phyloP scores from a whole-genome alignment of 495 filamentous ascomycete genomes.

The Amniculicola lignicola region DNA sequence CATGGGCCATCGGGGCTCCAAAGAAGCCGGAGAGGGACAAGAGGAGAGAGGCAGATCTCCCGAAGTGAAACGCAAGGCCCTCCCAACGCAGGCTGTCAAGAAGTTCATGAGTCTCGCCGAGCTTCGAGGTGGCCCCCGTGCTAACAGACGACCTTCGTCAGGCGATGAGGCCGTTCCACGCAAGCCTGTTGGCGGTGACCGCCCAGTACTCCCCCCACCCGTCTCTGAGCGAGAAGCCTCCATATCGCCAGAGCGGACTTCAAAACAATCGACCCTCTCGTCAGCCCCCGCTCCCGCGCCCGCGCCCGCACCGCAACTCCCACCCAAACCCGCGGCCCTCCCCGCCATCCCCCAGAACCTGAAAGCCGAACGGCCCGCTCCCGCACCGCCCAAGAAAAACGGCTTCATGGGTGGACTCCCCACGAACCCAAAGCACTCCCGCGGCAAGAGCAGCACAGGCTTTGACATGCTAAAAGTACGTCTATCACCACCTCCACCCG shows the following conservation, averaged over 20 bases:
- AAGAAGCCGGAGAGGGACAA: background rate
- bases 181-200: too few relatives aligned
- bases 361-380: slow-evolving; percentile 2
- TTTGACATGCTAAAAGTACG: slow-evolving; percentile 29
- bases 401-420: background rate
- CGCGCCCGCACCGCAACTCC: background rate
- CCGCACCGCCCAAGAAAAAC: background rate
- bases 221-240: too few relatives aligned
- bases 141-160: too few relatives aligned
- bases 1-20: slow-evolving; percentile 20
- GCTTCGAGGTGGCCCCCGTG: slow-evolving; percentile 8
- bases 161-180: too few relatives aligned
- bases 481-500: slow-evolving; percentile 6
- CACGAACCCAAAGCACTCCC: slow-evolving; percentile 11
- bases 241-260: background rate
- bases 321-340: slow-evolving; percentile 13
- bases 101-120: slow-evolving; percentile 18
- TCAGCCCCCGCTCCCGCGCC: background rate
- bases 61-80: slow-evolving; percentile 17
- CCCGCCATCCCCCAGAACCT: background rate
- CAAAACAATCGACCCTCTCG: background rate
- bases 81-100: slow-evolving; percentile 3
- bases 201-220: too few relatives aligned
- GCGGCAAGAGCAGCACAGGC: slow-evolving; percentile 31
- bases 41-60: background rate